Percentiles rank a stretch among this genome's conserved stretches.
Evolutionary conservation across 805 yeast genomes (phyloP).

Genomic region (Cyberlindnera americana): DNA sequence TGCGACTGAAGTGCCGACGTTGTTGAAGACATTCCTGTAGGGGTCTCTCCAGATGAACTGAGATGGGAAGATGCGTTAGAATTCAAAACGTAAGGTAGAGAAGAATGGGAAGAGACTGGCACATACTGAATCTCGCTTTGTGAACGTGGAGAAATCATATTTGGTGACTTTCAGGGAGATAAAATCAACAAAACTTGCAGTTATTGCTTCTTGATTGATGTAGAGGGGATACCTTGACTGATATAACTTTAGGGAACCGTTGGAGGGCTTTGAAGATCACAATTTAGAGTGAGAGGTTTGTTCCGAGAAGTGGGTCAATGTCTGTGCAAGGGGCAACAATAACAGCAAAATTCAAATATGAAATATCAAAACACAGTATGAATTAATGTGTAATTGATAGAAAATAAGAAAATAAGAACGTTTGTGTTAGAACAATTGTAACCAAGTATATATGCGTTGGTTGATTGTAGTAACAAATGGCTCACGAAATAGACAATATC

Average conservation of each 20-base stretch:
- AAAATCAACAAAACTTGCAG: too few relatives aligned
- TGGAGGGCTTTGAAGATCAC: neutral
- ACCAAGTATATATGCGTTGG: too few relatives aligned
- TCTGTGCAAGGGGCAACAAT: neutral
- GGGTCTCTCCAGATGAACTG: neutral
- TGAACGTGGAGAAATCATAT: constrained; percentile 10
- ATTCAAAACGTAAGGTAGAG: neutral
- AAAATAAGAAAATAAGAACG: too few relatives aligned
- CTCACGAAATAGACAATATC: too few relatives aligned
- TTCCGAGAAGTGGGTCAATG: neutral
- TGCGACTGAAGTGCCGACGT: neutral
- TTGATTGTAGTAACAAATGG: too few relatives aligned
- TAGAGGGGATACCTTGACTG: too few relatives aligned
- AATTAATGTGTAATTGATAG: too few relatives aligned
- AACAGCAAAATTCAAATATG: neutral
- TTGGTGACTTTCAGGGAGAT: too few relatives aligned
- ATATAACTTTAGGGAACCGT: too few relatives aligned
- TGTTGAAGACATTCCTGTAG: neutral
- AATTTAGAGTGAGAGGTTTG: neutral
- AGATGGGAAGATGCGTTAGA: neutral
- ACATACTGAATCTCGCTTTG: constrained; percentile 9
- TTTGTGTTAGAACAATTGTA: too few relatives aligned
- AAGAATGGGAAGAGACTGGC: neutral
- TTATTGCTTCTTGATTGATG: too few relatives aligned
- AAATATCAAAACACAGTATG: too few relatives aligned